These are phyloP conservation scores for Fomes fomentarius DNA, from an alignment of 1,284 basidiomycete genomes.

Conservation along the genomic window DNA sequence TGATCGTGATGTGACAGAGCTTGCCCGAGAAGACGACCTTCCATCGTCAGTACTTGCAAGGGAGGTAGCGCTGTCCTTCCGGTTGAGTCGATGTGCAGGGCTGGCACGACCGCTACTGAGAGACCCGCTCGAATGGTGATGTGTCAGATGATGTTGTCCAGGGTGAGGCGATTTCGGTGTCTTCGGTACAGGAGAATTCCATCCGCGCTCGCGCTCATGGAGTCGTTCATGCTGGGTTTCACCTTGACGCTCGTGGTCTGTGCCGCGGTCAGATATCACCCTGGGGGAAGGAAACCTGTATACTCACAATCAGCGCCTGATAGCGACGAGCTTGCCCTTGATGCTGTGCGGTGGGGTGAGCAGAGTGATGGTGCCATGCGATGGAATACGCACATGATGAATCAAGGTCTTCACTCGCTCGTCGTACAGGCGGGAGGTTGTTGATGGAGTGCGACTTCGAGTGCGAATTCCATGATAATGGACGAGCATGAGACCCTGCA, in stretches of 20 bases:
- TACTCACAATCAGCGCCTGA: constrained; percentile 26
- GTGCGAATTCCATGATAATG: constrained; percentile 32
- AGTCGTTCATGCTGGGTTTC: constrained; percentile 18
- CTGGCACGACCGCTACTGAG: constrained; percentile 17
- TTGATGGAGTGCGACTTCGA: constrained; percentile 32
- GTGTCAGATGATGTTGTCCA: constrained; percentile 12
- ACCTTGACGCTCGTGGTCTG: constrained; percentile 22
- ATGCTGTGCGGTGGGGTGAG: constrained; percentile 21
- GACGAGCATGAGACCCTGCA: constrained; percentile 16
- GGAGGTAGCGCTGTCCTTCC: constrained; percentile 41
- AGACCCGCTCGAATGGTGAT: constrained; percentile 20
- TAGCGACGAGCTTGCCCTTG: constrained; percentile 29
- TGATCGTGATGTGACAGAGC: constrained; percentile 48
- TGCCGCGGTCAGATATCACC: background rate
- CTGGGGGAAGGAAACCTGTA: background rate
- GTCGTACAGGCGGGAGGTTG: constrained; percentile 27
- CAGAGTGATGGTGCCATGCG: background rate
- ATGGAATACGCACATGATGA: constrained; percentile 26
- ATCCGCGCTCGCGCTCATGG: constrained; percentile 28
- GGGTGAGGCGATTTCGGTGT: constrained; percentile 22
- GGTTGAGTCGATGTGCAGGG: constrained; percentile 28
- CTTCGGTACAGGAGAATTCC: constrained; percentile 28
- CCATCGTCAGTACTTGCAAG: constrained; percentile 40
- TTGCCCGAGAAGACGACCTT: constrained; percentile 41
- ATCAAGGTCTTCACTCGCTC: constrained; percentile 30